Conservation (phyloP, 1,139 yeast genomes). For the Hyphopichia burtonii region DNA sequence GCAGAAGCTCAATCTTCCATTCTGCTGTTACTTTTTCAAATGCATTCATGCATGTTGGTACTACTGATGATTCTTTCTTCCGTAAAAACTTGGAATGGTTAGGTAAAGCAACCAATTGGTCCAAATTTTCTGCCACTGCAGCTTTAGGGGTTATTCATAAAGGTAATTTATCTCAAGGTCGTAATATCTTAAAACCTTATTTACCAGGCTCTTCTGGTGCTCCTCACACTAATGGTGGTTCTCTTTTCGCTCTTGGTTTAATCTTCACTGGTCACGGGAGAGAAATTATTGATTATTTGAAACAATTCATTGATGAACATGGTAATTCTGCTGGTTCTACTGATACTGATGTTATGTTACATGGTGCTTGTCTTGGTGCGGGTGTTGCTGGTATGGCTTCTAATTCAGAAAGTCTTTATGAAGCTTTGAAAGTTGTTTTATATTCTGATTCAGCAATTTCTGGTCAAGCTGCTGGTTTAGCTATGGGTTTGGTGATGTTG, state of each 20-base stretch:
- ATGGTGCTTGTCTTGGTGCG: conserved; percentile 93
- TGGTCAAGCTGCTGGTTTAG: conserved; percentile 95
- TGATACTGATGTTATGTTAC: conserved; percentile 83
- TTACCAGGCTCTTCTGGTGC: conserved; percentile 82
- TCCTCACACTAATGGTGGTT: conserved; percentile 93
- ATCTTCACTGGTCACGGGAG: conserved; percentile 96
- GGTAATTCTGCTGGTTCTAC: conserved; percentile 66
- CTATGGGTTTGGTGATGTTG: conserved; percentile 94
- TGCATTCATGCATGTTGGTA: conserved; percentile 95
- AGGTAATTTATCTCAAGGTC: conserved; percentile 91
- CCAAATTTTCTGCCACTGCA: conserved; percentile 96
- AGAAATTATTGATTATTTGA: conserved; percentile 79
- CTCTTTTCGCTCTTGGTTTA: conserved; percentile 88
- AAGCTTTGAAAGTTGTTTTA: conserved; percentile 78
- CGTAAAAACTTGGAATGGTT: conserved; percentile 92
- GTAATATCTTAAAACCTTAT: conserved; percentile 83
- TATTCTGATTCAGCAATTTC: conserved; percentile 92
- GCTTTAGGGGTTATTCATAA: conserved; percentile 97
- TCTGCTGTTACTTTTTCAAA: conserved; percentile 94
- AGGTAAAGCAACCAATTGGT: conserved; percentile 97
- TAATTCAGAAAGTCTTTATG: conserved; percentile 70
- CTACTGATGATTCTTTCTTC: conserved; percentile 92
- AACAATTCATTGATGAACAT: conserved; percentile 69
- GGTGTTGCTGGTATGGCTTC: conserved; percentile 99
- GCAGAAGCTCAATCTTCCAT: conserved; percentile 91